phyloP scores from a whole-genome alignment of 257 asterid species.

The Sherardia arvensis region DNA sequence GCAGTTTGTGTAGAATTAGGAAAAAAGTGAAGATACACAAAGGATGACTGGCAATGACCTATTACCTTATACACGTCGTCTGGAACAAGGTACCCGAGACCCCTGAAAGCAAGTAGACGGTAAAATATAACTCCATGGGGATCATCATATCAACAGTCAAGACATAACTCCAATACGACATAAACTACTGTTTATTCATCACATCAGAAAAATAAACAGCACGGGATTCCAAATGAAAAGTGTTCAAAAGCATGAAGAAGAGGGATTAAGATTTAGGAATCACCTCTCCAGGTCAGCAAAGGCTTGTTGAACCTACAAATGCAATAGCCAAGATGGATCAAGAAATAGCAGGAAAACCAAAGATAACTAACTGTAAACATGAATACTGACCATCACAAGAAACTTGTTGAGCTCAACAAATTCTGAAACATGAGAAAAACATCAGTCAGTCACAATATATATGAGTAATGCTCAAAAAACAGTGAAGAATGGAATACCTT shows the following conservation, averaged over 20 bases:
- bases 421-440: constrained; percentile 33
- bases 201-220: neutral
- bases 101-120: constrained; percentile 31
- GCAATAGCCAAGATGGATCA: constrained; percentile 1
- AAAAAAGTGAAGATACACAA: neutral
- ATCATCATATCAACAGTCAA: neutral
- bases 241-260: too few relatives aligned
- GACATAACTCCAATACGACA: too few relatives aligned
- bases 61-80: constrained; percentile 66
- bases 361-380: neutral
- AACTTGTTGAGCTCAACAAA: constrained; percentile 70
- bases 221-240: too few relatives aligned
- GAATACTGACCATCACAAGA: constrained; percentile 60
- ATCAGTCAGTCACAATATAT: neutral
- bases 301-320: constrained; percentile 65
- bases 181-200: too few relatives aligned
- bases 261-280: neutral
- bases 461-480: neutral
- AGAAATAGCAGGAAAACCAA: neutral
- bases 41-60: neutral
- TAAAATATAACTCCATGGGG: neutral
- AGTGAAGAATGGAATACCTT: constrained; percentile 22
- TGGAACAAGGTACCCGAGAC: constrained; percentile 67
- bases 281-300: constrained; percentile 78
- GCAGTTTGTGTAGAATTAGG: constrained; percentile 8